Evolutionary conservation across 2,329 filamentous ascomycete genomes (phyloP).

Genomic region (Trichoderma afroharzianum): DNA sequence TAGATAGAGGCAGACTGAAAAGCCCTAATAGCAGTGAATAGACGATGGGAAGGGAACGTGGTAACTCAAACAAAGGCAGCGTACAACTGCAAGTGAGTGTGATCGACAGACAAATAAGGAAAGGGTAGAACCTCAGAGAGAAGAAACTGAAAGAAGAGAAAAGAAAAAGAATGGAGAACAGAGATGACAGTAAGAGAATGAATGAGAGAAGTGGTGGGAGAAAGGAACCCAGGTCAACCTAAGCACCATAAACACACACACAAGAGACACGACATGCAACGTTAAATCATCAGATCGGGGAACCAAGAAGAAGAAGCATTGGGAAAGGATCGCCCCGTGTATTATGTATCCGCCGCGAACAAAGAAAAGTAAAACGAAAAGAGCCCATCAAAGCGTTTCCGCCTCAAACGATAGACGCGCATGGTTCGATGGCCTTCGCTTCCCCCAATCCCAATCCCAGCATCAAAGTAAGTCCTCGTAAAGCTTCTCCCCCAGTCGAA

Average conservation of each 20-base stretch:
- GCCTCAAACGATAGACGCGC: not conserved
- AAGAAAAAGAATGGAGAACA: slow-evolving; percentile 19
- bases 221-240: slow-evolving; percentile 2
- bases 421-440: not conserved
- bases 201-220: slow-evolving; percentile 15
- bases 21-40: not conserved
- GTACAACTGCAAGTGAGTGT: slow-evolving; percentile 19
- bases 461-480: not conserved
- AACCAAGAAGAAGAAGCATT: slow-evolving; percentile 13
- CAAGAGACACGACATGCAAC: slow-evolving; percentile 18
- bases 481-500: not conserved
- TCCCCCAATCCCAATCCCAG: not conserved
- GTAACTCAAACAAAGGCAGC: not conserved
- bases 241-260: slow-evolving; percentile 19
- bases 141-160: slow-evolving; percentile 19
- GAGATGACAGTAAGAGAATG: slow-evolving; percentile 6
- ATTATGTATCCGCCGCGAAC: slow-evolving; percentile 11
- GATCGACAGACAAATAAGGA: slow-evolving; percentile 17
- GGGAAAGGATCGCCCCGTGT: slow-evolving; percentile 19
- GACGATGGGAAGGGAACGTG: not conserved
- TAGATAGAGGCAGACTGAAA: not conserved
- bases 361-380: not conserved
- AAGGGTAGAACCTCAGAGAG: not conserved
- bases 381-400: not conserved
- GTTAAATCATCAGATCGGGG: slow-evolving; percentile 14